Percentiles rank a stretch among this genome's conserved stretches.
phyloP scores from a whole-genome alignment of 441 rosid species.

The Pelargonium myrrhifolium region DNA sequence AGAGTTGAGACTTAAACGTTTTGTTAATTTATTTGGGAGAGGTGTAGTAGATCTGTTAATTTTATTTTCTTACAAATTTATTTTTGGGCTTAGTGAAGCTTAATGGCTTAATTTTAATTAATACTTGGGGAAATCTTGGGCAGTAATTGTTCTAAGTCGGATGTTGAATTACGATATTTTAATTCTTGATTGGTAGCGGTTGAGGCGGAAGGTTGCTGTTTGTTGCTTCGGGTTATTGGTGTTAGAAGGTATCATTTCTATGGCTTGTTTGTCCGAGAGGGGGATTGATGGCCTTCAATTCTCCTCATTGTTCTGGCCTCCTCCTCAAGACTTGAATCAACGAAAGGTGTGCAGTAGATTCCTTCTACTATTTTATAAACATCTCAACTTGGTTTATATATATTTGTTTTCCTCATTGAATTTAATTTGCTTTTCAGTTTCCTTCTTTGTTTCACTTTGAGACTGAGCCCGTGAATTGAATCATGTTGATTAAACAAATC shows the following conservation, averaged over 20 bases:
- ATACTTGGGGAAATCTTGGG: slow-evolving; percentile 24
- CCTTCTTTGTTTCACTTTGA: slow-evolving; percentile 3
- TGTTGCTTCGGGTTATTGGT: slow-evolving; percentile 11
- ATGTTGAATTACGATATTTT: slow-evolving; percentile 49
- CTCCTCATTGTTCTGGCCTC: slow-evolving; percentile 85
- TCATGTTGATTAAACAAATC: not conserved
- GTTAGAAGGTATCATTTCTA: slow-evolving; percentile 19
- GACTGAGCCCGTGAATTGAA: not conserved
- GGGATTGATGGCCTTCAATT: slow-evolving; percentile 93
- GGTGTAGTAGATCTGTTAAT: slow-evolving; percentile 17
- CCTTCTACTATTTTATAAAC: not conserved
- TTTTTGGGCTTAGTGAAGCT: slow-evolving; percentile 10
- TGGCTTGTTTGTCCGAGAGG: slow-evolving; percentile 75
- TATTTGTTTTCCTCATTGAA: not conserved
- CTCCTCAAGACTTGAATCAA: slow-evolving; percentile 71
- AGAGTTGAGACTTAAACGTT: not conserved
- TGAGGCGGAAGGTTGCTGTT: slow-evolving; percentile 13
- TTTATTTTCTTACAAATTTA: not conserved
- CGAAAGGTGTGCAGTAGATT: slow-evolving; percentile 50
- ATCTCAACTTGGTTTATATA: not conserved
- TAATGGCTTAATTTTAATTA: slow-evolving; percentile 14
- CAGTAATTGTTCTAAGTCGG: slow-evolving; percentile 18
- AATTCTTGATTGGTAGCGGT: slow-evolving; percentile 52
- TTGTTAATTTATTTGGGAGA: slow-evolving; percentile 16
- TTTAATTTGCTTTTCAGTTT: not conserved